Evolutionary conservation across 2,329 filamentous ascomycete genomes (phyloP).

Genomic region (Ambrosiella beaveri): DNA sequence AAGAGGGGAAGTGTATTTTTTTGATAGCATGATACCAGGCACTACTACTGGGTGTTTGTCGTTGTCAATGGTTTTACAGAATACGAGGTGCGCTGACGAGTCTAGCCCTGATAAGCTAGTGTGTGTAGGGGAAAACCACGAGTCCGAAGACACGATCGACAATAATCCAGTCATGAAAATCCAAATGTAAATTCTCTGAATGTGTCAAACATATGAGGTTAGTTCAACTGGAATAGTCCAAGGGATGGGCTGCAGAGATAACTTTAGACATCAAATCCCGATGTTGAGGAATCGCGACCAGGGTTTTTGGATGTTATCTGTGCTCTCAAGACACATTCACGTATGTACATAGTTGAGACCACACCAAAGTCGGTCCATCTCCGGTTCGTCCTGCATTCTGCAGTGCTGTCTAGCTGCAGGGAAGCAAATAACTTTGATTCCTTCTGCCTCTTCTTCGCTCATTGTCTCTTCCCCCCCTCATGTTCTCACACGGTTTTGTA

Average conservation of each 20-base stretch:
- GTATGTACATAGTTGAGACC: background rate
- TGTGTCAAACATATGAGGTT: background rate
- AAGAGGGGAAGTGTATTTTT: background rate
- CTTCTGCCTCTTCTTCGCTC: background rate
- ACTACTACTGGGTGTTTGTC: background rate
- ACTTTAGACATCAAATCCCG: background rate
- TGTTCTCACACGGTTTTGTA: background rate
- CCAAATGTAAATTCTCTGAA: background rate
- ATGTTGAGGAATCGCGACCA: background rate
- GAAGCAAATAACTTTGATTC: background rate
- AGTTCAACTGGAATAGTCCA: background rate
- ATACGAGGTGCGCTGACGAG: background rate
- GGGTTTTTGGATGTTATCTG: background rate
- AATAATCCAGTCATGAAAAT: background rate
- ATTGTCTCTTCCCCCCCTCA: background rate
- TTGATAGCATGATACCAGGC: background rate
- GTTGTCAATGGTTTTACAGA: background rate
- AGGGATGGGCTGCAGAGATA: background rate
- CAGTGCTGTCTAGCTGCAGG: no score
- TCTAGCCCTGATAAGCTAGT: background rate
- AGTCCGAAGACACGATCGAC: no score
- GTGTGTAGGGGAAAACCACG: no score
- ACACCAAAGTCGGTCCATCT: no score
- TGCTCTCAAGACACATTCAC: background rate
- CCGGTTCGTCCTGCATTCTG: no score